Evolutionary conservation across 441 rosid species (phyloP).

Genomic region (Erysimum cheiri): DNA sequence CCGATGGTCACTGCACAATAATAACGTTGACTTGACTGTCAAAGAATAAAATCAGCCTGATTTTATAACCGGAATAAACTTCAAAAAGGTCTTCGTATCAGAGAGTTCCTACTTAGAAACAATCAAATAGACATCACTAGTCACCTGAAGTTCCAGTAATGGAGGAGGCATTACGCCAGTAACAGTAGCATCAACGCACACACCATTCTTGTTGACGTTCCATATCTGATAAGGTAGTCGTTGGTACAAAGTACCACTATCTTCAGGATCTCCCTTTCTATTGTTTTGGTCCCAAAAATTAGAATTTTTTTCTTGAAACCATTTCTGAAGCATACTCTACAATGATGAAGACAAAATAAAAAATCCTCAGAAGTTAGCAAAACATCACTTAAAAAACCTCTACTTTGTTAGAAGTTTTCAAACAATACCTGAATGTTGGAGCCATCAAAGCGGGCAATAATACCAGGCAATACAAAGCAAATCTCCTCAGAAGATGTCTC

Average conservation of each 20-base stretch:
- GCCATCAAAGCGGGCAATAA: constrained; percentile 90
- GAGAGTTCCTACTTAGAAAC: background rate
- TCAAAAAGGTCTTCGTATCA: constrained; percentile 44
- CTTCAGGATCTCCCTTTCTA: constrained; percentile 50
- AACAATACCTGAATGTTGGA: constrained; percentile 64
- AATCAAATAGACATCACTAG: constrained; percentile 24
- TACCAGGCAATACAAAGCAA: constrained; percentile 76
- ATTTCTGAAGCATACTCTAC: constrained; percentile 73
- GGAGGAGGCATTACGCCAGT: constrained; percentile 96
- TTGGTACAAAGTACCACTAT: constrained; percentile 48
- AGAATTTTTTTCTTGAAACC: constrained; percentile 63
- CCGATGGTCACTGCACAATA: constrained; percentile 92
- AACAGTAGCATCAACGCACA: constrained; percentile 82
- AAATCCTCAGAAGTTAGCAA: constrained; percentile 25
- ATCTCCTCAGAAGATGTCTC: constrained; percentile 70
- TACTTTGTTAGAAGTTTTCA: background rate
- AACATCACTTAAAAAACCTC: background rate
- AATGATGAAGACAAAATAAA: constrained; percentile 26
- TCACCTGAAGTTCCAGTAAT: constrained; percentile 85
- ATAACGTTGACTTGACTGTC: constrained; percentile 97
- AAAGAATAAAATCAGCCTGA: constrained; percentile 93
- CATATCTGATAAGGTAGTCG: constrained; percentile 82
- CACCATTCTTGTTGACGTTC: constrained; percentile 84
- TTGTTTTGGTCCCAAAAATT: constrained; percentile 80
- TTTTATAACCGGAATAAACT: constrained; percentile 64